phyloP scores from a whole-genome alignment of 2,329 filamentous ascomycete species.

The Hypocreales sp. region DNA sequence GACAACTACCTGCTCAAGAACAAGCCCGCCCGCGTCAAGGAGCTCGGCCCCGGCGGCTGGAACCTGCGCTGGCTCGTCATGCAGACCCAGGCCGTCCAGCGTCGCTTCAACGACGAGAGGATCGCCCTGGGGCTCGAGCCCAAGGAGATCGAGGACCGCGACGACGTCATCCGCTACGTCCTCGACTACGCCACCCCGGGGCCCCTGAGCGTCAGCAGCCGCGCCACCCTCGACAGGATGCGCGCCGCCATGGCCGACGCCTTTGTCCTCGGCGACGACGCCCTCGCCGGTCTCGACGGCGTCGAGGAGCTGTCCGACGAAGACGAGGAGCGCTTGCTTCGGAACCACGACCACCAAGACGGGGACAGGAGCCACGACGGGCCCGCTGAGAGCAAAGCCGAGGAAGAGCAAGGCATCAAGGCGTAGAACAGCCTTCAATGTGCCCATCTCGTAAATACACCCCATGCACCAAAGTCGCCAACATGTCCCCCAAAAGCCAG shows the following conservation, averaged over 20 bases:
- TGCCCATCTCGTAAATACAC: too few species aligned
- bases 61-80: constrained; percentile 77
- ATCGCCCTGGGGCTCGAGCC: constrained; percentile 43
- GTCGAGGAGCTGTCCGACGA: constrained; percentile 24
- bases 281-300: constrained; percentile 20
- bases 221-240: constrained; percentile 22
- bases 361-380: too few species aligned
- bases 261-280: constrained; percentile 29
- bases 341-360: constrained; percentile 13
- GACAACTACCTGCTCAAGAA: constrained; percentile 82
- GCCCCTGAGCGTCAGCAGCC: constrained; percentile 18
- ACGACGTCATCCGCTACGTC: constrained; percentile 22
- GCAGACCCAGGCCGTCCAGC: constrained; percentile 54
- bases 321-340: constrained; percentile 16
- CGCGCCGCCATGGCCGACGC: constrained; percentile 24
- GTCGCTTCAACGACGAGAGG: constrained; percentile 50
- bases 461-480: too few species aligned
- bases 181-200: constrained; percentile 26
- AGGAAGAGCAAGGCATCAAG: too few species aligned
- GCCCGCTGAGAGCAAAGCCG: too few species aligned
- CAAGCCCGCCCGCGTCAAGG: constrained; percentile 63
- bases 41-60: constrained; percentile 85
- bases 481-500: too few species aligned
- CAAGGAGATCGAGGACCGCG: constrained; percentile 18
- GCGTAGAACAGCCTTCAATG: too few species aligned